Base-by-base conservation (phyloP, 495 filamentous ascomycete genomes). In the Glutinoglossum americanum region DNA sequence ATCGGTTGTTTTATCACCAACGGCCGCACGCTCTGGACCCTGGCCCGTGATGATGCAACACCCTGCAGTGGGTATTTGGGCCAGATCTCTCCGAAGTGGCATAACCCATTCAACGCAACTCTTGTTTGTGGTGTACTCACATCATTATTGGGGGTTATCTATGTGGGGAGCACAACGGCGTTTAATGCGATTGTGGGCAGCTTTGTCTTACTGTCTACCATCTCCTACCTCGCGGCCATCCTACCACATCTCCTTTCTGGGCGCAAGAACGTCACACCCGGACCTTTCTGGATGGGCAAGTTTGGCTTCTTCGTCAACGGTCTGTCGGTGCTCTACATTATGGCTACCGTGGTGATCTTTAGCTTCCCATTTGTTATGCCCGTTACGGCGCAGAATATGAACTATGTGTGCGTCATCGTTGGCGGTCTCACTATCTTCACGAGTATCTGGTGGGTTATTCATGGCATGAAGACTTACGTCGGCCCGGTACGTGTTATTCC, bases 181-280 rank as follows among this genome's bases (percentile, higher is more conserved):
- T 94, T 94, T 71, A 74, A 74, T 39, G 83, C 83, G 58, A 76
- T 92, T 6, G 80, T 86, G 1, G 83, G 82, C 1, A 80, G 75
- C 0, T 90, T 87, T 65, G 79, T 89, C 62, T 78, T 88, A 58
- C 73, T 90, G 15, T 79, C 80, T 27, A 83, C 80, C 3, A 66
- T n/a, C n/a, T n/a, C n/a, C n/a, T n/a, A n/a, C n/a, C n/a, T n/a
- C n/a, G n/a, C n/a, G n/a, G n/a, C n/a, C n/a, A n/a, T n/a, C n/a
- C n/a, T n/a, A n/a, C n/a, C n/a, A n/a, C n/a, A n/a, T n/a, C n/a
- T n/a, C n/a, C n/a, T n/a, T n/a, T n/a, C n/a, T n/a, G n/a, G n/a
- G n/a, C n/a, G n/a, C n/a, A n/a, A n/a, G n/a, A n/a, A n/a, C n/a
- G n/a, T n/a, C n/a, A n/a, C n/a, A n/a, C n/a, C n/a, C n/a, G n/a